Base-by-base conservation (phyloP, 352 stramenopile genomes). In the Phytophthora agathidicida region DNA sequence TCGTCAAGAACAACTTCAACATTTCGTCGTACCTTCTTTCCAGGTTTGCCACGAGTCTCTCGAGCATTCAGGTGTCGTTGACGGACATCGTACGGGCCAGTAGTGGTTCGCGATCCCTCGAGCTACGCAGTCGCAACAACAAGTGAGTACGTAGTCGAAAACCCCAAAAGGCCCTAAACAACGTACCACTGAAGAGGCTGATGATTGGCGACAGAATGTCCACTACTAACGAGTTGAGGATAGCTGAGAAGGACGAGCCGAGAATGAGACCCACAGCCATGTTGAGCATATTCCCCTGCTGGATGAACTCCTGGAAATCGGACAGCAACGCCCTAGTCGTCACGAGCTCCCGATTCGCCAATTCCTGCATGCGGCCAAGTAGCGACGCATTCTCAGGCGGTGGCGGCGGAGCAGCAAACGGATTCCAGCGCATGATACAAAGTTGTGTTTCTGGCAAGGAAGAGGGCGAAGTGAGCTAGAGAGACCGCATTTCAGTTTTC, bases 211-310 rank as follows among this genome's bases (percentile, higher is more conserved):
- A 73, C 28, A 90, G 50, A 37, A 90, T 87, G 52, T 90, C 77
- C 35, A 73, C 59, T 14, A 90, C 77, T 43, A 90, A 85, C 31
- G 80, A 90, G 61, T 86, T 82, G 56, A 90, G 70, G 45, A 90
- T 87, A n/a, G 69, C 60, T 9, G 75, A 81, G 65, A 90, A 88
- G 32, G 71, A 77, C 45, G 81, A 73, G 38, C 80, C 80, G 10
- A 90, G 67, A 54, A 90, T 88, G 22, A 90, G 65, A 47, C 80
- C 80, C 30, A 90, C 65, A 19, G 80, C 80, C 48, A 90, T 69
- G 60, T 88, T 77, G 68, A 90, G 69, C 73, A 88, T 88, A 56
- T 86, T 87, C 31, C 80, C 80, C 57, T 90, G 80, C 63, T 86
- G 73, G 54, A 90, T 83, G 32, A 90, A 90, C 33, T 87, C 74